These are phyloP conservation scores for Ophiostoma pallidulum DNA, from an alignment of 2,329 filamentous ascomycete genomes.

Conservation along the genomic window DNA sequence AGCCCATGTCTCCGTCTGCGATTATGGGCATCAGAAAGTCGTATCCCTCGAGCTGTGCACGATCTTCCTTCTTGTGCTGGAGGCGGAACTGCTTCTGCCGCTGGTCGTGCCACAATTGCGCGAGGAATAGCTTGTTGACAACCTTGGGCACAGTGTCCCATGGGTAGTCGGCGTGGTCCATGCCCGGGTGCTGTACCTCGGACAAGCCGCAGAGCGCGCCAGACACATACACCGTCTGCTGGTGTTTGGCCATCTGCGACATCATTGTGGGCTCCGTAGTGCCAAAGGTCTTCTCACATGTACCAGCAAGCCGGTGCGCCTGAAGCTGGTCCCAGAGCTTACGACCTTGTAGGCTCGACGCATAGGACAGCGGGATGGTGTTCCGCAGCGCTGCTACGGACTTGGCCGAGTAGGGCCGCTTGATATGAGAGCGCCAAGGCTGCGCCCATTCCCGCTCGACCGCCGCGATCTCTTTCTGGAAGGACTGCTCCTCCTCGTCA, in stretches of 20 bases:
- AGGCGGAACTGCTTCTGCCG: conserved; percentile 30
- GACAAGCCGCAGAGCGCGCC: conserved; percentile 31
- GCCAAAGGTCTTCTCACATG: conserved; percentile 29
- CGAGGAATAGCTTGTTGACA: conserved; percentile 31
- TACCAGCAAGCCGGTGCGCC: conserved; percentile 25
- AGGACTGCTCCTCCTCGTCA: conserved; percentile 23
- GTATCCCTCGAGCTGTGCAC: conserved; percentile 26
- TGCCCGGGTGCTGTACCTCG: conserved; percentile 28
- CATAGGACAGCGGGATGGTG: conserved; percentile 21
- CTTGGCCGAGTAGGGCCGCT: conserved; percentile 25
- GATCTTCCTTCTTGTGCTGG: conserved; percentile 22
- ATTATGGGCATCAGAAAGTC: conserved; percentile 32
- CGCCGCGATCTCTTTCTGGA: conserved; percentile 24
- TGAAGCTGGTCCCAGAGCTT: conserved; percentile 30
- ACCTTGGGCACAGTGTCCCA: conserved; percentile 33
- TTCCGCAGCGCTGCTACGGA: conserved; percentile 27
- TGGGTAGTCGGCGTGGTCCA: conserved; percentile 34
- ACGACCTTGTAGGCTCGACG: conserved; percentile 24
- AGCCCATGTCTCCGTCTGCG: conserved; percentile 35
- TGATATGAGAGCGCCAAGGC: conserved; percentile 21
- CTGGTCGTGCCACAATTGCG: conserved; percentile 32
- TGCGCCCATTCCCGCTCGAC: conserved; percentile 28
- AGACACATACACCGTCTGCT: conserved; percentile 32
- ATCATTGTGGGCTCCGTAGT: conserved; percentile 28
- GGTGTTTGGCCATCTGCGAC: conserved; percentile 29